A percentile compares a stretch with the other conserved stretches of the same genome.
Conservation (phyloP, 352 stramenopile species). For the Phytophthora nicotianae region DNA sequence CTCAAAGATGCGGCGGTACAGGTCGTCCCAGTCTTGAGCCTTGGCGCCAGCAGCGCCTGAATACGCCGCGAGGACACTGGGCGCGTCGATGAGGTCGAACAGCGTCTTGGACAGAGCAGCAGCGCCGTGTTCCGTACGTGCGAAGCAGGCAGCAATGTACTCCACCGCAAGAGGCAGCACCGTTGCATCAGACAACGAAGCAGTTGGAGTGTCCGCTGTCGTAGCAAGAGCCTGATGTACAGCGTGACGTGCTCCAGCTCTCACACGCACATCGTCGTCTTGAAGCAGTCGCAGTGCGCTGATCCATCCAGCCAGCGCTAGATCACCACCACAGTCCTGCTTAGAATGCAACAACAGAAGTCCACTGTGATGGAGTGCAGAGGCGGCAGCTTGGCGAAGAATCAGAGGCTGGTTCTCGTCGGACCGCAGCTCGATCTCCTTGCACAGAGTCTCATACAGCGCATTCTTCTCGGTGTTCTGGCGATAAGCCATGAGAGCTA, state of each 20-base stretch:
- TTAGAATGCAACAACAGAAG: constrained; percentile 39
- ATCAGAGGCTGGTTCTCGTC: constrained; percentile 62
- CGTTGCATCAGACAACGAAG: constrained; percentile 54
- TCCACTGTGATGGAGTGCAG: constrained; percentile 52
- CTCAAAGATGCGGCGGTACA: constrained; percentile 80
- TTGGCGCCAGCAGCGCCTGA: constrained; percentile 40
- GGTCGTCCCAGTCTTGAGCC: constrained; percentile 54
- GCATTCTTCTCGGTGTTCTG: constrained; percentile 12
- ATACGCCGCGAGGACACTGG: constrained; percentile 50
- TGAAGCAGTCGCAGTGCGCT: constrained; percentile 68
- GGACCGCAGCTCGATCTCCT: constrained; percentile 54
- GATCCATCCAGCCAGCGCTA: constrained; percentile 61
- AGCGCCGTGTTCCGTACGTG: constrained; percentile 32
- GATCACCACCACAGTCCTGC: constrained; percentile 14
- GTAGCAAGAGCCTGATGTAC: constrained; percentile 42
- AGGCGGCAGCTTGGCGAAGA: constrained; percentile 61
- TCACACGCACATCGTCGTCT: constrained; percentile 60
- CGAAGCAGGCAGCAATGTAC: constrained; percentile 49
- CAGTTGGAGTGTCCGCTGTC: background rate
- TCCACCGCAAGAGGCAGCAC: constrained; percentile 60
- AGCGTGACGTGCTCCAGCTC: constrained; percentile 34
- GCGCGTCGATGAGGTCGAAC: constrained; percentile 46
- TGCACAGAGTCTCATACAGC: constrained; percentile 35
- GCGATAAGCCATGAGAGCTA: constrained; percentile 48
- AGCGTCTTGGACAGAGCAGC: constrained; percentile 37